Conservation (phyloP, 2,329 filamentous ascomycete species). For the Aspergillus pseudoglaucus region DNA sequence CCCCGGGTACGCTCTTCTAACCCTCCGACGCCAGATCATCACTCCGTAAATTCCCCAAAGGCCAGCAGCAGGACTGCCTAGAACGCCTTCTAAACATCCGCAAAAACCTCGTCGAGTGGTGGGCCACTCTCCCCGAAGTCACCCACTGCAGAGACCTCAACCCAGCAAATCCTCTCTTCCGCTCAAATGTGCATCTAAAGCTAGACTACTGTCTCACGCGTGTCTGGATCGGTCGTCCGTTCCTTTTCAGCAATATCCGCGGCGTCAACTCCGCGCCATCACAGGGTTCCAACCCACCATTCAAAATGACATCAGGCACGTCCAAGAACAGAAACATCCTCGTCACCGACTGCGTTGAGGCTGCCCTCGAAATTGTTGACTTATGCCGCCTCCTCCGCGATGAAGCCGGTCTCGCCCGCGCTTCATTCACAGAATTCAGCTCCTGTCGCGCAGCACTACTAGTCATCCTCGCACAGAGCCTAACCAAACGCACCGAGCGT, state of each 20-base stretch:
- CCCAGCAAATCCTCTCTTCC: conserved; percentile 37
- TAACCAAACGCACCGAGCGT: conserved; percentile 35
- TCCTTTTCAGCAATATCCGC: conserved; percentile 42
- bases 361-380: conserved; percentile 46
- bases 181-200: conserved; percentile 46
- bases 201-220: conserved; percentile 49
- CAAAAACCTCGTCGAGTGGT: conserved; percentile 38
- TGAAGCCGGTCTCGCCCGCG: conserved; percentile 48
- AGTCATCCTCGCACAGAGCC: conserved; percentile 38
- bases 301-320: conserved; percentile 24
- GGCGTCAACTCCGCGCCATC: conserved; percentile 18
- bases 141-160: conserved; percentile 37
- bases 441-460: conserved; percentile 50
- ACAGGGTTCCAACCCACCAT: conserved; percentile 10
- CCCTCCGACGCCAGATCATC: no score
- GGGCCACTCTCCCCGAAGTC: conserved; percentile 33
- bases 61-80: conserved; percentile 35
- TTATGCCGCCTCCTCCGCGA: conserved; percentile 46
- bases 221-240: conserved; percentile 50
- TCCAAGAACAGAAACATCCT: conserved; percentile 34
- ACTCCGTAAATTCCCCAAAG: conserved; percentile 33
- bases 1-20: no score
- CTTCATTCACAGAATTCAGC: conserved; percentile 52
- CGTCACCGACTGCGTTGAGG: conserved; percentile 49
- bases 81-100: conserved; percentile 34